These are phyloP conservation scores for Saccharomyces jurei DNA, from an alignment of 805 yeast genomes.

Conservation along the genomic window DNA sequence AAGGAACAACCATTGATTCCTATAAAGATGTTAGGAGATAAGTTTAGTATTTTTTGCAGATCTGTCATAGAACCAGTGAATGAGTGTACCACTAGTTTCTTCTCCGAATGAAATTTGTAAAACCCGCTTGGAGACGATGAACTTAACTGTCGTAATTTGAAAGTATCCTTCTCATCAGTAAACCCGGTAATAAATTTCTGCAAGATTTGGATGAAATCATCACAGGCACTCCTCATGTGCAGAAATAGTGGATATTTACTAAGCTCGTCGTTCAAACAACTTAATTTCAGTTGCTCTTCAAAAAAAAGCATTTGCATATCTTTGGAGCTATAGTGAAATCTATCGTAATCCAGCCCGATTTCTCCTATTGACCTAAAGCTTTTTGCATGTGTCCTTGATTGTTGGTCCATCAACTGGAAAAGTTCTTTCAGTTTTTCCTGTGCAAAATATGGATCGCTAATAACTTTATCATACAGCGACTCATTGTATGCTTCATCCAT, in stretches of 20 bases:
- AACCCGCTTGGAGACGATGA: constrained; percentile 8
- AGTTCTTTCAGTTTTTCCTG: constrained; percentile 33
- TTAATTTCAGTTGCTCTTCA: constrained; percentile 59
- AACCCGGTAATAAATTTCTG: constrained; percentile 49
- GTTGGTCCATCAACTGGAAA: constrained; percentile 39
- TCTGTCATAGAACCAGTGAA: constrained; percentile 80
- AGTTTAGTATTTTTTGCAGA: constrained; percentile 43
- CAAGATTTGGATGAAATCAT: constrained; percentile 63
- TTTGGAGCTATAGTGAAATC: constrained; percentile 66
- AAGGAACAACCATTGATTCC: constrained; percentile 93
- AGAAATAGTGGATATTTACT: constrained; percentile 57
- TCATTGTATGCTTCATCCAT: constrained; percentile 18
- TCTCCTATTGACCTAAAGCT: constrained; percentile 84
- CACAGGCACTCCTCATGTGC: constrained; percentile 82
- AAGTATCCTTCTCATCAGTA: constrained; percentile 25
- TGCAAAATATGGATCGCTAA: constrained; percentile 8
- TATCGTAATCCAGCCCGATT: constrained; percentile 89
- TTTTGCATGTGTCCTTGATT: constrained; percentile 41
- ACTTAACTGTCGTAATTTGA: constrained; percentile 7
- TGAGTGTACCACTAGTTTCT: constrained; percentile 86
- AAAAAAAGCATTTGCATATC: constrained; percentile 64
- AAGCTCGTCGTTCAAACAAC: constrained; percentile 41
- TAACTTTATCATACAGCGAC: constrained; percentile 5
- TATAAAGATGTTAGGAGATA: constrained; percentile 39
- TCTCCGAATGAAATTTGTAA: constrained; percentile 29